phyloP scores from a whole-genome alignment of 106 monocot genomes.

The Acanthochlamys bracteata region DNA sequence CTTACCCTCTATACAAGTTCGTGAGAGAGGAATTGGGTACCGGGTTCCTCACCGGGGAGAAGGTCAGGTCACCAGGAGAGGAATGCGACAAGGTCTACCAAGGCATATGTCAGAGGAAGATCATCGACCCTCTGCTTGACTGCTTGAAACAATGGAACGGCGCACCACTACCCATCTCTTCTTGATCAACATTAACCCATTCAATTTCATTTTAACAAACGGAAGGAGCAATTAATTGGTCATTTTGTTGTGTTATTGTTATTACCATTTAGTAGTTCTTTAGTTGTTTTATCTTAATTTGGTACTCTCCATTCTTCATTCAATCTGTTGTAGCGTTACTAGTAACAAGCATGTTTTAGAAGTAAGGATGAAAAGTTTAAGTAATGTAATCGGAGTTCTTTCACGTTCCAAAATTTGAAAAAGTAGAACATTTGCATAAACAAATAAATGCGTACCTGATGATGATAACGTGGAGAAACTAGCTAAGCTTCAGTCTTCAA shows the following conservation, averaged over 20 bases:
- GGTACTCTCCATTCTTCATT: too few species aligned
- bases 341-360: too few species aligned
- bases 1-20: constrained; percentile 33
- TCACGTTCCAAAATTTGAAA: too few species aligned
- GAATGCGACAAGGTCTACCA: constrained; percentile 22
- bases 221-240: neutral
- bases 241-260: neutral
- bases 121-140: constrained; percentile 27
- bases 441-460: too few species aligned
- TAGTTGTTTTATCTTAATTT: too few species aligned
- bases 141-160: constrained; percentile 29
- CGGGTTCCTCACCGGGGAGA: constrained; percentile 25
- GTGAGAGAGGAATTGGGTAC: constrained; percentile 30
- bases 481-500: too few species aligned
- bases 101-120: constrained; percentile 16
- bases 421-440: too few species aligned
- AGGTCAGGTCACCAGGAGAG: constrained; percentile 22
- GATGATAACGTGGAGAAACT: too few species aligned
- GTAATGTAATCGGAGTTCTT: too few species aligned
- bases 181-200: neutral
- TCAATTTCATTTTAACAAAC: neutral
- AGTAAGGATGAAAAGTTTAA: too few species aligned
- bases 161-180: constrained; percentile 17
- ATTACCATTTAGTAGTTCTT: neutral
- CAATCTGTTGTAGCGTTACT: too few species aligned